These are phyloP conservation scores for Scolecobasidium constrictum DNA, from an alignment of 2,329 filamentous ascomycete species.

Conservation along the genomic window DNA sequence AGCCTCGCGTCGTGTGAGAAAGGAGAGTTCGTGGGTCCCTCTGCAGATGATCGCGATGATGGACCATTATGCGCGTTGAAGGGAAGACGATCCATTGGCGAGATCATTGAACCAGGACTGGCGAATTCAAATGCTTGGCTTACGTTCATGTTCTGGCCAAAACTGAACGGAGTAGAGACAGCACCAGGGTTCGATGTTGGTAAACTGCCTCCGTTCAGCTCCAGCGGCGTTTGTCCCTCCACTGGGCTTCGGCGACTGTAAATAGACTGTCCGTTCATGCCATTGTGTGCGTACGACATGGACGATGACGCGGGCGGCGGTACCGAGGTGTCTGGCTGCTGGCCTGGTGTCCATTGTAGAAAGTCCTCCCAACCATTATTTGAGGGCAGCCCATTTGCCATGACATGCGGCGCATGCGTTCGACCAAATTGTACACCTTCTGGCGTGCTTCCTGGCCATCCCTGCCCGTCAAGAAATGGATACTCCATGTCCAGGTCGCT, in stretches of 20 bases:
- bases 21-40: too few relatives aligned
- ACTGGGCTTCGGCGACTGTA: not conserved
- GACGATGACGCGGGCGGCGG: not conserved
- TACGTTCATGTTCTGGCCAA: constrained; percentile 1
- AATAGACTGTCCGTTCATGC: not conserved
- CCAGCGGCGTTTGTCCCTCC: not conserved
- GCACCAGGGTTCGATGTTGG: not conserved
- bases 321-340: not conserved
- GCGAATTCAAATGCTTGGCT: not conserved
- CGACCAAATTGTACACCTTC: not conserved
- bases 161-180: constrained; percentile 1
- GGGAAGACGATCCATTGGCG: not conserved
- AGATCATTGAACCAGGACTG: not conserved
- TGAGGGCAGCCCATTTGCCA: not conserved
- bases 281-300: not conserved
- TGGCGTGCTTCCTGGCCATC: not conserved
- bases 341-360: constrained; percentile 2
- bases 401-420: not conserved
- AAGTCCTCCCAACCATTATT: constrained; percentile 1
- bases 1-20: not conserved
- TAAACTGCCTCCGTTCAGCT: not conserved
- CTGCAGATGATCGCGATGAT: constrained; percentile 3
- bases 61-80: not conserved
- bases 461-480: constrained; percentile 1
- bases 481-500: not conserved